A percentile compares a stretch with the other conserved stretches of the same genome.
Evolutionary conservation across 2,329 filamentous ascomycete genomes (phyloP).

Genomic region (Diaporthe capsici): DNA sequence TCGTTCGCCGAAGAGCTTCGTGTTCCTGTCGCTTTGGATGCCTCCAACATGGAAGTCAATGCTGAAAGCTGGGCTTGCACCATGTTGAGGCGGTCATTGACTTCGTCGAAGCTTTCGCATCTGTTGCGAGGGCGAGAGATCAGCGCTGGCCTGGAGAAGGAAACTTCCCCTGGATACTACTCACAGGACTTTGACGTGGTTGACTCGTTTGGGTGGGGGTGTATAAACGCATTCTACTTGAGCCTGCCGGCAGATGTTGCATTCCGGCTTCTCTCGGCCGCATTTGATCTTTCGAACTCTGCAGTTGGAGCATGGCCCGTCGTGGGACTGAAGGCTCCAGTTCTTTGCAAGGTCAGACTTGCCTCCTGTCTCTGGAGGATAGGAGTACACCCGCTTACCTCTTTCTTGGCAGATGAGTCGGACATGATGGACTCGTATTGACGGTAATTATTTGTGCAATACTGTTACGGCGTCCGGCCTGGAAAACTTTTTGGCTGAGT

Average conservation of each 20-base stretch:
- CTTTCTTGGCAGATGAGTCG: conserved; percentile 17
- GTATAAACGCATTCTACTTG: conserved; percentile 17
- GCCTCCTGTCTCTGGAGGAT: neutral
- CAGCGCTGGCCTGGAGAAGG: neutral
- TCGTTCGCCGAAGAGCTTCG: neutral
- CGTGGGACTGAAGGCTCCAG: conserved; percentile 21
- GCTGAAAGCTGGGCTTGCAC: conserved; percentile 18
- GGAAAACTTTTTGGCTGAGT: neutral
- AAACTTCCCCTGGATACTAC: neutral
- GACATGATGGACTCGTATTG: neutral
- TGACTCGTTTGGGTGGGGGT: conserved; percentile 8
- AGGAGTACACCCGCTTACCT: neutral
- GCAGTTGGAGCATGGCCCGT: conserved; percentile 22
- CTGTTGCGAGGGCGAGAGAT: neutral
- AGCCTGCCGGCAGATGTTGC: conserved; percentile 10
- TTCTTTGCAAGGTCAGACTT: neutral
- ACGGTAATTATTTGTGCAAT: neutral
- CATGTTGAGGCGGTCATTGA: conserved; percentile 17
- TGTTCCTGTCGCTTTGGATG: neutral
- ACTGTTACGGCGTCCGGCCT: conserved; percentile 7
- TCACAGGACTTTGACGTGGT: conserved; percentile 21
- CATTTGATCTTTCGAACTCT: conserved; percentile 18
- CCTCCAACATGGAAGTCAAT: conserved; percentile 15
- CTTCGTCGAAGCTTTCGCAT: conserved; percentile 24
- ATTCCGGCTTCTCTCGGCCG: conserved; percentile 18